Conservation (phyloP, 805 yeast species). For the Teunomyces pallodes region DNA sequence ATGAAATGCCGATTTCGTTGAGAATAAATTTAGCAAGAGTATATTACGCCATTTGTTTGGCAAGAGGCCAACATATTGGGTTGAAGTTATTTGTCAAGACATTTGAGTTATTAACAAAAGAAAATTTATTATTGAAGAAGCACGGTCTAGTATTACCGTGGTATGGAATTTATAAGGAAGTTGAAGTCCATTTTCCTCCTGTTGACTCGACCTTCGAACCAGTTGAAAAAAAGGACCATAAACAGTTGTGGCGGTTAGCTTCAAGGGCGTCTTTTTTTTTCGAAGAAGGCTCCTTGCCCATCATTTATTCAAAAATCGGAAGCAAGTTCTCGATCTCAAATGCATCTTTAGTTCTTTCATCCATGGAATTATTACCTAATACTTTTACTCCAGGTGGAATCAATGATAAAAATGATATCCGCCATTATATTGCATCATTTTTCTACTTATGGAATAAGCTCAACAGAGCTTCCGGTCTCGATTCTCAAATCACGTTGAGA, state of each 20-base stretch:
- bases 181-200: slow-evolving; percentile 30
- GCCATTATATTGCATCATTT: slow-evolving; percentile 61
- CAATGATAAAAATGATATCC: slow-evolving; percentile 35
- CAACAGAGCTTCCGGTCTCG: slow-evolving; percentile 48
- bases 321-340: slow-evolving; percentile 54
- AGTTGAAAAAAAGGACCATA: slow-evolving; percentile 48
- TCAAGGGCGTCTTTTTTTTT: slow-evolving; percentile 56
- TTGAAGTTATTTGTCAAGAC: slow-evolving; percentile 59
- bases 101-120: slow-evolving; percentile 55
- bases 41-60: slow-evolving; percentile 67
- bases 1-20: slow-evolving; percentile 68
- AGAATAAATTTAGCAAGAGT: slow-evolving; percentile 63
- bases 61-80: slow-evolving; percentile 68
- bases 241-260: slow-evolving; percentile 50
- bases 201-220: slow-evolving; percentile 37
- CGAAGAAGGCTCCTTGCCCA: slow-evolving; percentile 44
- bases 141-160: slow-evolving; percentile 50
- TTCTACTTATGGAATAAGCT: slow-evolving; percentile 72
- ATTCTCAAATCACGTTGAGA: slow-evolving; percentile 61
- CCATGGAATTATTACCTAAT: slow-evolving; percentile 55
- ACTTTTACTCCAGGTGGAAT: slow-evolving; percentile 29
- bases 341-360: slow-evolving; percentile 48
- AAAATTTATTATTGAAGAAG: slow-evolving; percentile 31
- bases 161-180: slow-evolving; percentile 42
- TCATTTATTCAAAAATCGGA: slow-evolving; percentile 49